These are phyloP conservation scores for Eimeria acervulina DNA, from an alignment of 169 alveolate species.

Conservation along the genomic window DNA sequence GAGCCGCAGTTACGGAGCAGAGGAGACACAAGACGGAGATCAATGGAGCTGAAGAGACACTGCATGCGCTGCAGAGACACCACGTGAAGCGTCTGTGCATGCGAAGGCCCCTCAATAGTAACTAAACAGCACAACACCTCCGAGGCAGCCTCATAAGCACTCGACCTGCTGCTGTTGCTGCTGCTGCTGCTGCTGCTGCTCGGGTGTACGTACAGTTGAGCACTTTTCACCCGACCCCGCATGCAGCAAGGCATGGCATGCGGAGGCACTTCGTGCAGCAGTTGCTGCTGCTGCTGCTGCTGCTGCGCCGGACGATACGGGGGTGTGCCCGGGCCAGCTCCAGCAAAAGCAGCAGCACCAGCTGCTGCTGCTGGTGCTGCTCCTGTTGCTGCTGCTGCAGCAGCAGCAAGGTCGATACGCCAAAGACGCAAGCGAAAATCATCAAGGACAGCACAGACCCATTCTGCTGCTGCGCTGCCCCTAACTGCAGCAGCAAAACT, in stretches of 20 bases:
- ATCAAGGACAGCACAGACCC: constrained; percentile 48
- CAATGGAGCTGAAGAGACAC: constrained; percentile 64
- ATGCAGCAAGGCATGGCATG: constrained; percentile 45
- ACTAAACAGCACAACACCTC: constrained; percentile 58
- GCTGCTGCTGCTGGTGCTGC: constrained; percentile 53
- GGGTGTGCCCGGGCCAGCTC: neutral
- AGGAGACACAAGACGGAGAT: constrained; percentile 68
- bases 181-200: neutral
- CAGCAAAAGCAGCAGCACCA: constrained; percentile 24
- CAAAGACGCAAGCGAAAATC: constrained; percentile 43
- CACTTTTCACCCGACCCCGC: constrained; percentile 68
- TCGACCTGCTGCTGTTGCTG: neutral
- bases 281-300: no score
- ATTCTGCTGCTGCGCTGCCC: constrained; percentile 44
- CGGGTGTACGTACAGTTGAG: constrained; percentile 1
- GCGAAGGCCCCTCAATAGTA: neutral
- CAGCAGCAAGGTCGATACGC: constrained; percentile 28
- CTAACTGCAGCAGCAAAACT: constrained; percentile 33
- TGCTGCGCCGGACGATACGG: no score
- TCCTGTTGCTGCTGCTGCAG: constrained; percentile 63
- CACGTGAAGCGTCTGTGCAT: constrained; percentile 48
- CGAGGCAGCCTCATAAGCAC: neutral
- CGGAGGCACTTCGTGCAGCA: neutral
- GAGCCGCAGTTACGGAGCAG: constrained; percentile 59
- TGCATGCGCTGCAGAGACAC: constrained; percentile 53